Evolutionary conservation across 768 basidiomycete species (phyloP).

Genomic region (Naematelia encephala): DNA sequence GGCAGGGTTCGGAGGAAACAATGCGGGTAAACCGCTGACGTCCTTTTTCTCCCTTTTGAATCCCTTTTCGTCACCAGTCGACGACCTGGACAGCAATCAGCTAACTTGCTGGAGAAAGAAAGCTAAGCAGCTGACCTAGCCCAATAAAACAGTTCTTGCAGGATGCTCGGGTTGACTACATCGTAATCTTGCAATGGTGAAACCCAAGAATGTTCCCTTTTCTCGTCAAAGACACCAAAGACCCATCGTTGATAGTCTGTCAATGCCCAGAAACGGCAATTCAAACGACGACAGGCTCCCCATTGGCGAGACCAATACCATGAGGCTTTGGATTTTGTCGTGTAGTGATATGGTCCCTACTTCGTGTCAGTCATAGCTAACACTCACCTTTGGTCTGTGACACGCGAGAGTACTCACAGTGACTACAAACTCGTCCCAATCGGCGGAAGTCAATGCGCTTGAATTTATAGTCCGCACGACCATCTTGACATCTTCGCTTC

Average conservation of each 20-base stretch:
- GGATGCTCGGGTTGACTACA: constrained; percentile 32
- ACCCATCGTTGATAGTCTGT: constrained; percentile 51
- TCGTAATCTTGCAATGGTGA: constrained; percentile 32
- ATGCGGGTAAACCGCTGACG: constrained; percentile 11
- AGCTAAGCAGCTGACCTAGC: constrained; percentile 24
- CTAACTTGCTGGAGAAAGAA: background rate
- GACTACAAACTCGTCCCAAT: constrained; percentile 50
- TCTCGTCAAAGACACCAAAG: constrained; percentile 48
- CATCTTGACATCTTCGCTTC: constrained; percentile 39
- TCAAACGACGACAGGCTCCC: constrained; percentile 42
- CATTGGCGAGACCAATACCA: constrained; percentile 51
- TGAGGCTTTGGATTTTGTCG: constrained; percentile 50
- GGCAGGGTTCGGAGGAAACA: constrained; percentile 49
- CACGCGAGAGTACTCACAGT: constrained; percentile 28
- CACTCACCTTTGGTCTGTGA: background rate
- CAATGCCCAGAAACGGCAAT: constrained; percentile 46
- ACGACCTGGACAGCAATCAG: constrained; percentile 26
- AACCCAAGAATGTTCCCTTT: constrained; percentile 33
- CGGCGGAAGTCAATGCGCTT: constrained; percentile 42
- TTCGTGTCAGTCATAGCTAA: background rate
- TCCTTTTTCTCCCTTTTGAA: constrained; percentile 34
- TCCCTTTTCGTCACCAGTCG: constrained; percentile 29
- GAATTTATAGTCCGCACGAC: constrained; percentile 51
- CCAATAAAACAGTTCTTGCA: constrained; percentile 49
- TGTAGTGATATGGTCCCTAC: constrained; percentile 48